These are phyloP conservation scores for Mangifera indica DNA, from an alignment of 345 rosid species.

Conservation along the genomic window DNA sequence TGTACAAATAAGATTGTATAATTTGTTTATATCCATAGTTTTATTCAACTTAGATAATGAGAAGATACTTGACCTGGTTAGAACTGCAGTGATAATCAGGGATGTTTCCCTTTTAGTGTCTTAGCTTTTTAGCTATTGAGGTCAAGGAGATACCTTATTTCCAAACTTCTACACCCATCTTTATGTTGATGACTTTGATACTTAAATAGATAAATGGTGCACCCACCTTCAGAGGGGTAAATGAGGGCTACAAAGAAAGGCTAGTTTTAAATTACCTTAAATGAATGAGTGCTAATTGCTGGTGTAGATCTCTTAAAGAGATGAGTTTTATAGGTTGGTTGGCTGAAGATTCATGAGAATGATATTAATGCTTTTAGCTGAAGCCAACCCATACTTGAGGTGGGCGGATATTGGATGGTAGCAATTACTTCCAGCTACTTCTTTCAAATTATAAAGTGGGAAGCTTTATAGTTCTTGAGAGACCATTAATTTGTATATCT, in stretches of 20 bases:
- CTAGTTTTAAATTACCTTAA: slow-evolving; percentile 1
- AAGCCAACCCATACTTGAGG: slow-evolving; percentile 35
- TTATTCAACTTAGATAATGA: too few species aligned
- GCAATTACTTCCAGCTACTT: slow-evolving; percentile 42
- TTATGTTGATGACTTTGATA: too few species aligned
- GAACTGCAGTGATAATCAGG: too few species aligned
- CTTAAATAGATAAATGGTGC: too few species aligned
- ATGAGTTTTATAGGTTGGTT: slow-evolving; percentile 21
- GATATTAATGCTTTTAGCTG: slow-evolving; percentile 46
- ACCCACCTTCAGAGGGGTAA: neutral
- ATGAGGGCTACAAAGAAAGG: neutral
- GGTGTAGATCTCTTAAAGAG: slow-evolving; percentile 14
- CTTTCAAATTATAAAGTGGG: slow-evolving; percentile 14
- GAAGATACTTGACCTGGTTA: too few species aligned
- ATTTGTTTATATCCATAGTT: too few species aligned
- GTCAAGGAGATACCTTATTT: too few species aligned
- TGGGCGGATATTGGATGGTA: slow-evolving; percentile 39
- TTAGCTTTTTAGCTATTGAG: too few species aligned
- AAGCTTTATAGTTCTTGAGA: slow-evolving; percentile 10
- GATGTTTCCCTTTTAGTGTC: too few species aligned
- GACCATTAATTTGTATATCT: slow-evolving; percentile 7
- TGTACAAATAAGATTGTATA: too few species aligned
- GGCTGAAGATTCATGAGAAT: slow-evolving; percentile 33
- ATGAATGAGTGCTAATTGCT: slow-evolving; percentile 13
- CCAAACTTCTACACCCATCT: too few species aligned